Percentiles rank a stretch among this genome's conserved stretches.
phyloP scores from a whole-genome alignment of 1,284 basidiomycete genomes.

The Phellopilus nigrolimitatus region DNA sequence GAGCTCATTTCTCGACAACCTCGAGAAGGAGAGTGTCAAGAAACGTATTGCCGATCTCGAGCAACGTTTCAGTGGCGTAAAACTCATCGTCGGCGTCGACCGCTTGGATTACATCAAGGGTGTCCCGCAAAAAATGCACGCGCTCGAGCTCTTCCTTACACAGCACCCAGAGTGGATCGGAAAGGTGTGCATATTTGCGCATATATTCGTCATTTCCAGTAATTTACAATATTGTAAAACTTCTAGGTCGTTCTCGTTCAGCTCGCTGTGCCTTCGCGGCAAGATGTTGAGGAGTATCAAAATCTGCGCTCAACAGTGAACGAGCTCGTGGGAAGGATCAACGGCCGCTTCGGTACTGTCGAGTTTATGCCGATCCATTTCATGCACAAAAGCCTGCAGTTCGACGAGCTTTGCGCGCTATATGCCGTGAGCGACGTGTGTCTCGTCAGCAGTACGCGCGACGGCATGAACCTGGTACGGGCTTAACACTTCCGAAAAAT shows the following conservation, averaged over 20 bases:
- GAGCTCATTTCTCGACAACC: constrained; percentile 81
- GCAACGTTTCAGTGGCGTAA: constrained; percentile 89
- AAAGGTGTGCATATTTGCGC: constrained; percentile 61
- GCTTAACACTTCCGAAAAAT: no score
- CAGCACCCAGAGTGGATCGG: constrained; percentile 99
- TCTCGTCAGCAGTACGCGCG: constrained; percentile 90
- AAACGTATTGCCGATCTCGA: constrained; percentile 79
- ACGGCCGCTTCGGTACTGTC: constrained; percentile 96
- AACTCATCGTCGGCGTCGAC: constrained; percentile 98
- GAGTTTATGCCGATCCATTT: constrained; percentile 99
- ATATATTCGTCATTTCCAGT: neutral
- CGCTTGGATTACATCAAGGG: constrained; percentile 99
- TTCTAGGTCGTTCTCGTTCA: constrained; percentile 90
- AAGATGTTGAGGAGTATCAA: constrained; percentile 99
- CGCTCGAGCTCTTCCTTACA: constrained; percentile 91
- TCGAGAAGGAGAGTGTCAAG: constrained; percentile 75
- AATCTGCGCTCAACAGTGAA: constrained; percentile 95
- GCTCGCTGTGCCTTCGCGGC: constrained; percentile 93
- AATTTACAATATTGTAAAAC: constrained; percentile 11
- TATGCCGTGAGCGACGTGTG: constrained; percentile 97
- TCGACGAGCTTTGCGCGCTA: constrained; percentile 94
- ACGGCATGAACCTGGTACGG: constrained; percentile 99
- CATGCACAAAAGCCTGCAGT: constrained; percentile 91
- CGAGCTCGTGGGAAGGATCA: constrained; percentile 96
- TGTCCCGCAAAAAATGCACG: constrained; percentile 96